phyloP scores from a whole-genome alignment of 2,329 filamentous ascomycete species.

The Hypoxylon rubiginosum region DNA sequence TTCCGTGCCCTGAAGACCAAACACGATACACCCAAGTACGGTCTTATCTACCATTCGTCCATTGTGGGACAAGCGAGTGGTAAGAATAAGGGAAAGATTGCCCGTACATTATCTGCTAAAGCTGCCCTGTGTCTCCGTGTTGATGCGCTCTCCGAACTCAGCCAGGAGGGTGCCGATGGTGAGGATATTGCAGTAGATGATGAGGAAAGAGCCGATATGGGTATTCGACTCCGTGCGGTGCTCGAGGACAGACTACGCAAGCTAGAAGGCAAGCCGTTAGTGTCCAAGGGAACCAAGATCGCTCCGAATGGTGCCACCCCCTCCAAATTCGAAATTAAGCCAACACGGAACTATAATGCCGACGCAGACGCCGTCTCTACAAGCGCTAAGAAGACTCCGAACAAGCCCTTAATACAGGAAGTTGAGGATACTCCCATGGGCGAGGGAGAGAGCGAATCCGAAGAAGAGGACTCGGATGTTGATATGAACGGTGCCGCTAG shows the following conservation, averaged over 20 bases:
- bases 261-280: constrained; percentile 91
- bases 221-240: constrained; percentile 77
- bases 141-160: constrained; percentile 87
- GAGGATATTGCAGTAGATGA: constrained; percentile 77
- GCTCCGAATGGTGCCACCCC: constrained; percentile 77
- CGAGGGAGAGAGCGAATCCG: constrained; percentile 60
- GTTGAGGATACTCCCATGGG: constrained; percentile 58
- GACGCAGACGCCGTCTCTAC: constrained; percentile 87
- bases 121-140: constrained; percentile 92
- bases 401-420: constrained; percentile 57
- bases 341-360: constrained; percentile 92
- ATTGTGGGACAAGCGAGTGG: constrained; percentile 97
- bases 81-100: constrained; percentile 99
- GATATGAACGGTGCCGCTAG: constrained; percentile 53
- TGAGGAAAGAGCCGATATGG: constrained; percentile 87
- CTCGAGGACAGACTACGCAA: constrained; percentile 81
- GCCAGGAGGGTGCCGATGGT: constrained; percentile 69
- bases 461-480: constrained; percentile 56
- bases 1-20: constrained; percentile 99
- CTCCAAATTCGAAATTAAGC: constrained; percentile 91
- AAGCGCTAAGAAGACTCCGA: constrained; percentile 53
- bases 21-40: constrained; percentile 98
- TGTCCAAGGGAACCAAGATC: constrained; percentile 80
- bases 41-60: constrained; percentile 91
- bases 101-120: constrained; percentile 94